Percentiles rank a stretch among this genome's conserved stretches.
These are phyloP conservation scores for Fragaria vesca DNA, from an alignment of 306 rosid species.

Conservation along the genomic window DNA sequence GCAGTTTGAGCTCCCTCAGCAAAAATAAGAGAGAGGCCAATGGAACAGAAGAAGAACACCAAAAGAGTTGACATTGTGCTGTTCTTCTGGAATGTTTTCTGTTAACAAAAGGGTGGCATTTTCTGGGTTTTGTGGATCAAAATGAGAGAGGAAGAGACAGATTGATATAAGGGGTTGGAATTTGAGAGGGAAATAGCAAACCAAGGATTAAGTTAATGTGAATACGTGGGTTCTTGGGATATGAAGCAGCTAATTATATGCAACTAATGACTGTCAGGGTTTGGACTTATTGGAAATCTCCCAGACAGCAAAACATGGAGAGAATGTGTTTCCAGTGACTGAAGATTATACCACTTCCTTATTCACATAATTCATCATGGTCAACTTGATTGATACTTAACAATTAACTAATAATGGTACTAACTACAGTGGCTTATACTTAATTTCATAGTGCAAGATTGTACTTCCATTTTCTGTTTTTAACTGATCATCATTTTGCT, in stretches of 20 bases:
- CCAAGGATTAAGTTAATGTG: constrained; percentile 35
- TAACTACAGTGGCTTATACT: neutral
- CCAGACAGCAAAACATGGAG: constrained; percentile 74
- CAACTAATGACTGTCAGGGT: constrained; percentile 52
- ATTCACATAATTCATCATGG: constrained; percentile 40
- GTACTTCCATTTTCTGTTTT: constrained; percentile 6
- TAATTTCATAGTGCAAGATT: neutral
- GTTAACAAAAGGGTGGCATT: constrained; percentile 34
- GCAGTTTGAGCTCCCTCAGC: constrained; percentile 36
- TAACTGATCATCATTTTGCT: neutral
- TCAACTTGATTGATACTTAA: constrained; percentile 47
- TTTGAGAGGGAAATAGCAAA: constrained; percentile 3
- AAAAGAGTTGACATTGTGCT: constrained; percentile 44
- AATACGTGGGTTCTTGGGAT: constrained; percentile 74
- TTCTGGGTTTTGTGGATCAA: constrained; percentile 36
- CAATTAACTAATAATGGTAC: constrained; percentile 22
- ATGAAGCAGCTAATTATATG: constrained; percentile 56
- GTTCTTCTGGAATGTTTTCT: constrained; percentile 31
- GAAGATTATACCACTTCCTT: constrained; percentile 22
- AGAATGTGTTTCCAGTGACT: constrained; percentile 59
- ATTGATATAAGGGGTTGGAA: neutral
- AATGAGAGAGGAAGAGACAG: constrained; percentile 25
- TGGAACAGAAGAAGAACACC: constrained; percentile 51
- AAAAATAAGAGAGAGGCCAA: constrained; percentile 49
- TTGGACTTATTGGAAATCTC: constrained; percentile 59